Conservation (phyloP, 257 asterid genomes). For the Solanum lignicaule region DNA sequence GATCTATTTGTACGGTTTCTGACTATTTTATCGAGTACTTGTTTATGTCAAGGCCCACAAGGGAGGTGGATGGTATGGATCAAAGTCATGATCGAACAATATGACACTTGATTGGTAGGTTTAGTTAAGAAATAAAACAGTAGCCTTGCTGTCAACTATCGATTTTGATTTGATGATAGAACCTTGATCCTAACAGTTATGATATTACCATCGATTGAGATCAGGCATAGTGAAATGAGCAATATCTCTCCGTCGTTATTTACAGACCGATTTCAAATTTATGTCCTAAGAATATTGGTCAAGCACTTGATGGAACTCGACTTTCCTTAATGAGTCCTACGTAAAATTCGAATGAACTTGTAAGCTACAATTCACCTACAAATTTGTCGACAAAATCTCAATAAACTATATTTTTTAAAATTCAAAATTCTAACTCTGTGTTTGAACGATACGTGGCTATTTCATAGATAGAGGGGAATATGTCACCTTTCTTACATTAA, state of each 20-base stretch:
- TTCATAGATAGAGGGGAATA: background rate
- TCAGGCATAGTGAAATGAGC: background rate
- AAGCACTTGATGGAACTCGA: background rate
- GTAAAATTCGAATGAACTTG: background rate
- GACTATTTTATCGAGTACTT: background rate
- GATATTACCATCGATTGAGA: background rate
- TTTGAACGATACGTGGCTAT: background rate
- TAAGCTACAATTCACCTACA: background rate
- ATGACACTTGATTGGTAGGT: background rate
- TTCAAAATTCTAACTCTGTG: background rate
- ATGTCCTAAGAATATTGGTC: background rate
- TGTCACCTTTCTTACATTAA: constrained; percentile 17
- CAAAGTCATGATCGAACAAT: background rate
- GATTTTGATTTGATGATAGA: background rate
- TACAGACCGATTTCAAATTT: background rate
- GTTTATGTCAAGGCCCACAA: background rate
- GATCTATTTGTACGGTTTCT: background rate
- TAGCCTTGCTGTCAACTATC: background rate
- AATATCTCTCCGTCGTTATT: background rate
- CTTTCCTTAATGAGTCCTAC: background rate
- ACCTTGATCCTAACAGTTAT: background rate
- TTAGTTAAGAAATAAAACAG: background rate
- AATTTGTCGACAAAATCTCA: background rate
- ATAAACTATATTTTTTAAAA: background rate
- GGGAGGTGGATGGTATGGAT: background rate